These are phyloP conservation scores for Aegilops bicornis DNA, from an alignment of 176 grass and related monocot species.

Conservation along the genomic window DNA sequence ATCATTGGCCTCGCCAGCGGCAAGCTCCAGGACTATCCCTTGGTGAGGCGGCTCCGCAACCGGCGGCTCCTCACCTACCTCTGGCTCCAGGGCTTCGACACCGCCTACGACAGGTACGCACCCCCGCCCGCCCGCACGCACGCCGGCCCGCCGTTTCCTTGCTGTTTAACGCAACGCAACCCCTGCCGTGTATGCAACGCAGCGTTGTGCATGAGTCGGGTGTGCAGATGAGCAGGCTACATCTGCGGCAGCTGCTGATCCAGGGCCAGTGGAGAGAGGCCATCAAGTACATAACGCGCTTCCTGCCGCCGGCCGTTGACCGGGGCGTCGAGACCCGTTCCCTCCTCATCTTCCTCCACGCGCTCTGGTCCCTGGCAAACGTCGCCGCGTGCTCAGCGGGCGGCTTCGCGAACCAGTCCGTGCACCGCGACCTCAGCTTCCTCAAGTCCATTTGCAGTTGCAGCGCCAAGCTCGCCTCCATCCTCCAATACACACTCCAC, in stretches of 20 bases:
- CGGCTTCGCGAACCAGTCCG: neutral
- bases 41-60: neutral
- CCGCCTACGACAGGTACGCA: neutral
- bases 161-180: neutral
- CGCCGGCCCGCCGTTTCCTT: neutral
- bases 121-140: too few species aligned
- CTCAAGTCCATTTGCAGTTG: neutral
- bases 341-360: neutral
- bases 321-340: neutral
- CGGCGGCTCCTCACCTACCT: neutral
- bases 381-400: neutral
- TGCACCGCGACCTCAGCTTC: neutral
- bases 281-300: neutral
- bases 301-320: neutral
- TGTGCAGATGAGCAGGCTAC: neutral
- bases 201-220: neutral
- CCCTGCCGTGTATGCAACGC: neutral
- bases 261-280: neutral
- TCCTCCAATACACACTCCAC: neutral
- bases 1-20: too few species aligned
- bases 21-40: neutral
- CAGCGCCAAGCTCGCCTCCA: neutral
- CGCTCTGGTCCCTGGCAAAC: neutral
- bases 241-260: neutral
- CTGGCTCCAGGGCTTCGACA: neutral